Percentiles rank a stretch among this genome's conserved stretches.
phyloP scores from a whole-genome alignment of 345 rosid genomes.

The Brassica incana region DNA sequence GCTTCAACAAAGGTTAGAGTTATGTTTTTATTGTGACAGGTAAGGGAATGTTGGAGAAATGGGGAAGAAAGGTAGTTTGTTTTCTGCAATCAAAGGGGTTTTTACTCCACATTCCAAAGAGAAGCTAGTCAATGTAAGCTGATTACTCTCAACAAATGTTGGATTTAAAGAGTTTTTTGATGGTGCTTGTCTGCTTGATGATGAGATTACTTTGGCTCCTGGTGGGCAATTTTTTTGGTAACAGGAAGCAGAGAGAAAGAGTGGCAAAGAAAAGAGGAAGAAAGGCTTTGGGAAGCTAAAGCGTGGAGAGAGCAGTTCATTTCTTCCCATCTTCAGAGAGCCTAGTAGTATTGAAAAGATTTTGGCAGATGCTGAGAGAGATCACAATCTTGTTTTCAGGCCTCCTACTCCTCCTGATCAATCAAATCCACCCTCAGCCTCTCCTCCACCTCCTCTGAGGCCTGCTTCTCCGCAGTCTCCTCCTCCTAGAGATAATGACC shows the following conservation, averaged over 20 bases:
- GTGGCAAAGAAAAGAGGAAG: conserved; percentile 72
- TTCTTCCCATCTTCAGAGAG: conserved; percentile 80
- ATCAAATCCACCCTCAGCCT: conserved; percentile 9
- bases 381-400: conserved; percentile 64
- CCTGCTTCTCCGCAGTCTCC: not conserved
- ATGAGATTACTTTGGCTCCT: conserved; percentile 28
- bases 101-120: conserved; percentile 74
- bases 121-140: conserved; percentile 61
- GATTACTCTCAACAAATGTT: conserved; percentile 8
- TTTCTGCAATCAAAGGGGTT: conserved; percentile 86
- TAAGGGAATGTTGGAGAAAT: conserved; percentile 63
- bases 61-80: conserved; percentile 97
- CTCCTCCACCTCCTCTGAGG: not conserved
- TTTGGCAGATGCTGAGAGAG: conserved; percentile 90
- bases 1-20: conserved; percentile 3
- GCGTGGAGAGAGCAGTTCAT: conserved; percentile 72
- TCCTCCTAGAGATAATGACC: not conserved
- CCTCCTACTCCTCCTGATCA: conserved; percentile 57
- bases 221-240: not conserved
- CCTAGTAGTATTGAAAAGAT: conserved; percentile 97
- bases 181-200: not conserved
- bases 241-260: conserved; percentile 66
- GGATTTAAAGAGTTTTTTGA: conserved; percentile 16
- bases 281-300: conserved; percentile 61
- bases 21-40: conserved; percentile 40